These are phyloP conservation scores for Zasmidium citrigriseum DNA, from an alignment of 2,329 filamentous ascomycete species.

Conservation along the genomic window DNA sequence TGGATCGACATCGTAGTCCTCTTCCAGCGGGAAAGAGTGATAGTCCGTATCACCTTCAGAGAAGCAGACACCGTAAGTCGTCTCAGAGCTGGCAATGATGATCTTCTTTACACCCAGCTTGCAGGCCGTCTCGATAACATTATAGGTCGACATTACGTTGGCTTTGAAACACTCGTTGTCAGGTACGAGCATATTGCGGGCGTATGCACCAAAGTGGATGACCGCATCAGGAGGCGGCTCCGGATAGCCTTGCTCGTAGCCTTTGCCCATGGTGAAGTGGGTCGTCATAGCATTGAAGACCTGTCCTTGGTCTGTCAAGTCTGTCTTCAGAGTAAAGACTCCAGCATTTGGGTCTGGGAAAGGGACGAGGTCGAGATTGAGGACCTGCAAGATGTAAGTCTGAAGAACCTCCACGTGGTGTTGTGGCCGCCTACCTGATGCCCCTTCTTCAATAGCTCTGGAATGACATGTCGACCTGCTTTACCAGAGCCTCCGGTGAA, in stretches of 20 bases:
- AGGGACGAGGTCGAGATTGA: slow-evolving; percentile 57
- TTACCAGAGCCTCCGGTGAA: slow-evolving; percentile 60
- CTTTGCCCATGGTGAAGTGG: slow-evolving; percentile 54
- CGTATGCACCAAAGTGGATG: slow-evolving; percentile 63
- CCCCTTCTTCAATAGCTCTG: slow-evolving; percentile 52
- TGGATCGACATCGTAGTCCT: slow-evolving; percentile 60
- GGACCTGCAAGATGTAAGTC: slow-evolving; percentile 34
- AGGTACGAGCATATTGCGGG: slow-evolving; percentile 62
- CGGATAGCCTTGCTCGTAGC: slow-evolving; percentile 47
- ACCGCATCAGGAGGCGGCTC: slow-evolving; percentile 58
- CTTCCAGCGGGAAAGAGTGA: slow-evolving; percentile 59
- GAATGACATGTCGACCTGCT: slow-evolving; percentile 58
- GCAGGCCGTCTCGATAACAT: slow-evolving; percentile 63
- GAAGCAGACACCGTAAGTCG: slow-evolving; percentile 64
- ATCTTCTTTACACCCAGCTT: slow-evolving; percentile 64
- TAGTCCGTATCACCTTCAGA: slow-evolving; percentile 60
- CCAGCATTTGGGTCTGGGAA: slow-evolving; percentile 40
- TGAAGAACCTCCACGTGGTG: background rate
- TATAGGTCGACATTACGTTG: slow-evolving; percentile 61
- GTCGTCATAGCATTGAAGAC: slow-evolving; percentile 59
- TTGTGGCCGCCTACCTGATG: slow-evolving; percentile 38
- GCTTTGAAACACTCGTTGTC: slow-evolving; percentile 61
- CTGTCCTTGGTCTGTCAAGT: slow-evolving; percentile 58
- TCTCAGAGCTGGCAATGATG: slow-evolving; percentile 61
- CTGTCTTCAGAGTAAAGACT: slow-evolving; percentile 57